Evolutionary conservation across 306 rosid species (phyloP).

Genomic region (Glycyrrhiza uralensis): DNA sequence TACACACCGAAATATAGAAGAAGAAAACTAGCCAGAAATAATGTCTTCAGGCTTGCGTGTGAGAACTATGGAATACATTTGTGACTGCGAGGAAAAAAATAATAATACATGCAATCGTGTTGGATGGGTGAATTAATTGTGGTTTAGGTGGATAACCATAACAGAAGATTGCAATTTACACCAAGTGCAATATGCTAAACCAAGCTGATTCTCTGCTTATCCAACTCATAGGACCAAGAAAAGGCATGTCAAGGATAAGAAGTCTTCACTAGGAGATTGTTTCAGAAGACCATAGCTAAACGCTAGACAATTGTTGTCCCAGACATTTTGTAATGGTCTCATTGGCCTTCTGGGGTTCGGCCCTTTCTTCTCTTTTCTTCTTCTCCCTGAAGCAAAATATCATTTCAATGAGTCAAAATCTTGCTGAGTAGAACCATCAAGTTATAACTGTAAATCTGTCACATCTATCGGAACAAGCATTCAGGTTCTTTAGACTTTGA

Average conservation of each 20-base stretch:
- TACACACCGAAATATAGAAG: too few species aligned
- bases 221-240: conserved; percentile 33
- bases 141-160: conserved; percentile 17
- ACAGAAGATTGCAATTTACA: conserved; percentile 21
- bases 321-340: conserved; percentile 68
- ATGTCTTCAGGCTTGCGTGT: conserved; percentile 7
- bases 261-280: conserved; percentile 20
- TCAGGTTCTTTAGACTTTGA: too few species aligned
- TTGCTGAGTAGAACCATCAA: conserved; percentile 5
- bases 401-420: not conserved
- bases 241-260: conserved; percentile 23
- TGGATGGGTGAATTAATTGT: conserved; percentile 1
- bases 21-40: not conserved
- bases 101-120: not conserved
- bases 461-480: too few species aligned
- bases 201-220: conserved; percentile 23
- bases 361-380: conserved; percentile 80
- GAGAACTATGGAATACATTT: conserved; percentile 31
- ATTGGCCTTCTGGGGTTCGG: conserved; percentile 60
- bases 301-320: conserved; percentile 50
- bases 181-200: not conserved
- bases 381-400: conserved; percentile 73
- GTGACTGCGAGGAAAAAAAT: not conserved
- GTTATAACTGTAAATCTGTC: not conserved
- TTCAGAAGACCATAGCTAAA: conserved; percentile 24